phyloP scores from a whole-genome alignment of 768 basidiomycete genomes.

The Coprinopsis marcescibilis region DNA sequence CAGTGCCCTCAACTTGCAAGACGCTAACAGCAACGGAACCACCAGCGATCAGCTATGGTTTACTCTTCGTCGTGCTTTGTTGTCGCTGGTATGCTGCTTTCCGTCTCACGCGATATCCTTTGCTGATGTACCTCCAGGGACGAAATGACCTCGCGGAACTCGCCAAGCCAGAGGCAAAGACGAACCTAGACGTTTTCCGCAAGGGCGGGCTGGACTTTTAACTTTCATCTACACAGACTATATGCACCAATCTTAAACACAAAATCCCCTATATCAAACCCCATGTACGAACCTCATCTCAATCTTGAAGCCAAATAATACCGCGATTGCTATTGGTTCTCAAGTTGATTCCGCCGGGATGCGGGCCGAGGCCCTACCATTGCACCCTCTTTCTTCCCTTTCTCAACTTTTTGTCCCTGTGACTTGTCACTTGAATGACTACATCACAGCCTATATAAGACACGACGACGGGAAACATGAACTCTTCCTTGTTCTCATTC shows the following conservation, averaged over 20 bases:
- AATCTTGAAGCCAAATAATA: too few relatives aligned
- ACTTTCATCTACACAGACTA: too few relatives aligned
- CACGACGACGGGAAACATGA: too few relatives aligned
- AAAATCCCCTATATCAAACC: too few relatives aligned
- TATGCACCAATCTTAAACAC: too few relatives aligned
- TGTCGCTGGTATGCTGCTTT: constrained; percentile 60
- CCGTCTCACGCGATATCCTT: background rate
- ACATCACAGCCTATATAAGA: constrained; percentile 6
- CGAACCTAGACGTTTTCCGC: constrained; percentile 68
- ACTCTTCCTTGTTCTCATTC: too few relatives aligned
- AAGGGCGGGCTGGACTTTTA: constrained; percentile 89
- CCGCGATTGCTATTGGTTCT: too few relatives aligned
- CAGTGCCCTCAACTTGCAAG: constrained; percentile 76
- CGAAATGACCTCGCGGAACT: constrained; percentile 77
- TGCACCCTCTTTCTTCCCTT: background rate
- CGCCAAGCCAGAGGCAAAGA: constrained; percentile 56
- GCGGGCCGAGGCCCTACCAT: background rate
- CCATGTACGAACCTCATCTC: too few relatives aligned
- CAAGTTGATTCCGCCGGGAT: background rate
- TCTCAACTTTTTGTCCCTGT: constrained; percentile 10
- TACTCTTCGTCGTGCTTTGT: constrained; percentile 77
- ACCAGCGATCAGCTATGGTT: constrained; percentile 87
- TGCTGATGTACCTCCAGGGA: constrained; percentile 39
- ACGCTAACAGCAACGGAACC: constrained; percentile 56
- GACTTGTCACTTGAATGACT: too few relatives aligned